Base-by-base conservation (phyloP, 345 rosid species). In the Luvunga scandens region DNA sequence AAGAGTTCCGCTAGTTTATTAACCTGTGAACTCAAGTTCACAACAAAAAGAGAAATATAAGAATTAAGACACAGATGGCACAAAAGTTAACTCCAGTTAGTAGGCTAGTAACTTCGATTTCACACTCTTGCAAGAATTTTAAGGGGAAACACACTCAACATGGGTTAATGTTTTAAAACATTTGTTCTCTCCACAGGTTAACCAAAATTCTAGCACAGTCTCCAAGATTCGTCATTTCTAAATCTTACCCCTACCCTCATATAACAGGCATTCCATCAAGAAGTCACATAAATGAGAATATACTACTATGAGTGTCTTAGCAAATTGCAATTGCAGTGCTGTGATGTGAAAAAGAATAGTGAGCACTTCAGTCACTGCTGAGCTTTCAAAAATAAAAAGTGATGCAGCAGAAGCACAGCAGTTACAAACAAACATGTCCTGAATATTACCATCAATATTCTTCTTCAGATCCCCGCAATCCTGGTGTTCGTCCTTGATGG, bases 391-490 rank as follows among this genome's bases (percentile, higher is more conserved):
- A 3, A 0, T 12, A 14, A 42, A 42, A 13, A 12, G 50, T 45
- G 50, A 45, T 4, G 50, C 12, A 45, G 18, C 50, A 45, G 50
- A 45, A 45, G 50, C 4, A 45, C 50, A 0, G 50, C 50, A 13
- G 50, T 45, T 45, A 45, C 50, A 45, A 42, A 10, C 14, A 42
- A 45, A 3, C 50, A 45, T 2, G 50, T 45, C 50, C 16, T 45
- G 50, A 45, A 27, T 48, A 67, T 78, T 67, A 14, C 81, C 76
- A 18, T 72, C 85, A 4, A 82, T 75, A 36, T 60, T 50, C 69
- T 77, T 72, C 74, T 71, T 78, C 38, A 70, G 69, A 68, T 80
- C 82, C 75, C 60, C 81, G 56, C 72, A 78, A 61, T 83, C 82
- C 38, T 66, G 83, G 66, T 45, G 77, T 25, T 60, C 77, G 76